These are phyloP conservation scores for Firmiana major DNA, from an alignment of 345 rosid genomes.

Conservation along the genomic window DNA sequence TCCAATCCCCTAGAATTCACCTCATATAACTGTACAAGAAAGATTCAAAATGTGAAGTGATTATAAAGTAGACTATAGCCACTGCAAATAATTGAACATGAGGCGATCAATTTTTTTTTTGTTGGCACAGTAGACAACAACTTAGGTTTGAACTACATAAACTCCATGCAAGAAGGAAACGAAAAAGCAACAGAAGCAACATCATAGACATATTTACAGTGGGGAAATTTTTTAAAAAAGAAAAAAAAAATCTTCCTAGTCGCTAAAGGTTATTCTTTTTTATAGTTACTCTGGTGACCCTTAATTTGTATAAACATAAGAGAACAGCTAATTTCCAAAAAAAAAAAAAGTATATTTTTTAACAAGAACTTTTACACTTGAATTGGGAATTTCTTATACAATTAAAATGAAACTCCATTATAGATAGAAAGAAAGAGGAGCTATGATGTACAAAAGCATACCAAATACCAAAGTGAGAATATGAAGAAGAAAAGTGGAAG, in stretches of 20 bases:
- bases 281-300: neutral
- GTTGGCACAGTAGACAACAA: neutral
- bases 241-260: neutral
- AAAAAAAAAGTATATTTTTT: neutral
- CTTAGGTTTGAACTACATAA: neutral
- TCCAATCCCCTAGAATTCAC: conserved; percentile 84
- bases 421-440: neutral
- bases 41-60: conserved; percentile 10
- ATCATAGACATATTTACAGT: neutral
- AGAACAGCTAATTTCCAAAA: neutral
- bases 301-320: neutral
- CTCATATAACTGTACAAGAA: conserved; percentile 51
- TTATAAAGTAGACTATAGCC: neutral
- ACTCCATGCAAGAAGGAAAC: neutral
- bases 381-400: neutral
- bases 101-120: neutral
- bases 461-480: neutral
- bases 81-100: neutral
- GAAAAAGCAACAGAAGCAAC: neutral
- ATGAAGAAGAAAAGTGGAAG: neutral
- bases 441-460: neutral
- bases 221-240: neutral
- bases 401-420: neutral
- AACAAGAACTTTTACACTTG: neutral
- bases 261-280: neutral